Evolutionary conservation across 208 protist species (phyloP).

Genomic region (Leishmania mexicana): DNA sequence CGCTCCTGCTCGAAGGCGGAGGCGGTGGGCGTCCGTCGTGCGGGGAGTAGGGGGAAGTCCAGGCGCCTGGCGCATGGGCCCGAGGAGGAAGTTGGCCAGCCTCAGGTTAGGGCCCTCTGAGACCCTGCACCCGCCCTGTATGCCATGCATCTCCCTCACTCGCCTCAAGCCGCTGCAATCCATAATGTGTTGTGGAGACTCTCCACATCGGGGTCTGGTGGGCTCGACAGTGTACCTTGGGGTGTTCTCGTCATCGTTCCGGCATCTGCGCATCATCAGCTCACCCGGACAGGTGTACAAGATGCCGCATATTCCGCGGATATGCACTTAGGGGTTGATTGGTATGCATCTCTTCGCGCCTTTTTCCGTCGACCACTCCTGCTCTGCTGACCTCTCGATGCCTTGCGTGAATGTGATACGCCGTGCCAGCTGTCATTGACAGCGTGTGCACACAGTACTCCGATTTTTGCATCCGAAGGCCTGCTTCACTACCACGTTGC

Average conservation of each 20-base stretch:
- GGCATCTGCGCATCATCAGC: not conserved
- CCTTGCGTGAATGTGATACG: not conserved
- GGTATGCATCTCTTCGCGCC: not conserved
- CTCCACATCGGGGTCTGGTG: not conserved
- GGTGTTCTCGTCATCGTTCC: not conserved
- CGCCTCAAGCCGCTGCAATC: not conserved
- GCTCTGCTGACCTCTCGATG: not conserved
- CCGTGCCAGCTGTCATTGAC: not conserved
- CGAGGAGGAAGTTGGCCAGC: not conserved
- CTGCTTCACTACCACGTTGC: not conserved
- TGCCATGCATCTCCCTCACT: not conserved
- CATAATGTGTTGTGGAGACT: not conserved
- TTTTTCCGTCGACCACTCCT: not conserved
- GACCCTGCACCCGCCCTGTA: not conserved
- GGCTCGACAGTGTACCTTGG: not conserved
- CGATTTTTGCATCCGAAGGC: not conserved
- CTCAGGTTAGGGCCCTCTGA: not conserved
- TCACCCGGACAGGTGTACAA: not conserved
- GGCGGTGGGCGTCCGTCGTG: not conserved
- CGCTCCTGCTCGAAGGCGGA: not conserved
- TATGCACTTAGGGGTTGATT: not conserved
- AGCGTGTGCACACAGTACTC: not conserved
- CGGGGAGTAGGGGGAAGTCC: not conserved
- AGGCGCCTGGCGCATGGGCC: not conserved
- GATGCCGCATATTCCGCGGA: not conserved